Evolutionary conservation across 2,329 filamentous ascomycete genomes (phyloP).

Genomic region (Aureobasidium mangrovei): DNA sequence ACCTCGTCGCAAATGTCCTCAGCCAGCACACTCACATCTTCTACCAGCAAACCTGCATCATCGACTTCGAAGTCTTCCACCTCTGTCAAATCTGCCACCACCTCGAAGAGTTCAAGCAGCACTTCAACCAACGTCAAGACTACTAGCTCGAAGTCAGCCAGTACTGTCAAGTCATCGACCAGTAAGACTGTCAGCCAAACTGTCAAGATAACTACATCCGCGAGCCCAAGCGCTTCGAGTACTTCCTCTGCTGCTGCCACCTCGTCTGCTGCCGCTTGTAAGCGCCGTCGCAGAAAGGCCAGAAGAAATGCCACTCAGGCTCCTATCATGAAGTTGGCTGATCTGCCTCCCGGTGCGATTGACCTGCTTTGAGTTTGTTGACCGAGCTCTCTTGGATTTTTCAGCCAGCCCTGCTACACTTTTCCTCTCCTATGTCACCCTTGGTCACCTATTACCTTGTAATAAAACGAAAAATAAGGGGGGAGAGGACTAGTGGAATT

Average conservation of each 20-base stretch:
- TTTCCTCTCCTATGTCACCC: too few relatives aligned
- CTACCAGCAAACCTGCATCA: not conserved
- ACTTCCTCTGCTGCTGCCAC: conserved; percentile 1
- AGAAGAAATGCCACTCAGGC: conserved; percentile 3
- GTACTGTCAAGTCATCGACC: not conserved
- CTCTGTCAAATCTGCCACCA: not conserved
- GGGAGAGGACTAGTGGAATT: too few relatives aligned
- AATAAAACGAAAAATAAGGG: too few relatives aligned
- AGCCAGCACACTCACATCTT: conserved; percentile 9
- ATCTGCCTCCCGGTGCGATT: not conserved
- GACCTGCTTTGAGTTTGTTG: not conserved
- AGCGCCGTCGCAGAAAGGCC: conserved; percentile 6
- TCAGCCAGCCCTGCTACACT: too few relatives aligned
- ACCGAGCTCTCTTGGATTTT: too few relatives aligned
- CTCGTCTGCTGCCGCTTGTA: not conserved
- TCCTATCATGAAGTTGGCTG: not conserved
- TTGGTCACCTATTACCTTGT: too few relatives aligned
- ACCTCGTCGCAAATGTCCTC: not conserved
- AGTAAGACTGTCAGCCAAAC: not conserved
- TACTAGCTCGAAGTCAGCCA: not conserved
- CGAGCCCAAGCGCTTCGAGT: not conserved
- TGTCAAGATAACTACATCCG: not conserved
- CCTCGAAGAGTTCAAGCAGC: not conserved
- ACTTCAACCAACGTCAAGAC: not conserved
- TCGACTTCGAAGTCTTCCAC: not conserved